Evolutionary conservation across 306 rosid genomes (phyloP), one percentile per base, ranked within the genome.

Genomic region (Herpetospermum pedunculosum): DNA sequence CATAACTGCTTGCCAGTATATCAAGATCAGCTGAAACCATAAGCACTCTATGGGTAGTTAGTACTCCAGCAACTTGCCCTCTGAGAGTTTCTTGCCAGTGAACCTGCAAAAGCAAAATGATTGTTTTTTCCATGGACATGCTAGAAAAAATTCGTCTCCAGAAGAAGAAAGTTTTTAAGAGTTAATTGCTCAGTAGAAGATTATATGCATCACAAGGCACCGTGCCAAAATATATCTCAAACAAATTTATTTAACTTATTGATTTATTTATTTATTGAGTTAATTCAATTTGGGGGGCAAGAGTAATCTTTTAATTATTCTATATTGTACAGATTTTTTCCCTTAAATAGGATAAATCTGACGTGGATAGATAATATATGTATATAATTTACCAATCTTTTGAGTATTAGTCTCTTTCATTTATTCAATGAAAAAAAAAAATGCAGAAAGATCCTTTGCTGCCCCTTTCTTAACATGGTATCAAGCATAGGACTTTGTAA

Each of bases 21-120:
- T 89, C 99, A 70, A 95, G 87, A 79, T 88, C 89, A n/a, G 90
- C 86, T 0, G 97, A 89, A 79, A 92, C 96, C 77, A 91, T 87
- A 71, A 95, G 92, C 79, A 95, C 96, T 82, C 96, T 87, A 0
- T 87, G 86, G 12, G 97, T 89, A 29, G 99, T 95, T 83, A 89
- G 73, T 83, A 95, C 70, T 82, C 99, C 99, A n/a, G 96, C 97
- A 76, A 95, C 97, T 44, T 81, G 81, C 29, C 99, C 99, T 86
- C 92, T 83, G 53, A 85, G 90, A 80, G 97, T 95, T 83, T 95
- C 92, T 88, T 95, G 99, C 99, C 99, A 95, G 76, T 95, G 88
- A 78, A 91, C 96, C 99, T 94, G 88, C 76, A 69, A 40, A 69
- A 69, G 19, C 21, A 43, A 26, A 68, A 69, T 28, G 8, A 16